Conservation (phyloP, 495 filamentous ascomycete genomes). For the Neurospora sp. region DNA sequence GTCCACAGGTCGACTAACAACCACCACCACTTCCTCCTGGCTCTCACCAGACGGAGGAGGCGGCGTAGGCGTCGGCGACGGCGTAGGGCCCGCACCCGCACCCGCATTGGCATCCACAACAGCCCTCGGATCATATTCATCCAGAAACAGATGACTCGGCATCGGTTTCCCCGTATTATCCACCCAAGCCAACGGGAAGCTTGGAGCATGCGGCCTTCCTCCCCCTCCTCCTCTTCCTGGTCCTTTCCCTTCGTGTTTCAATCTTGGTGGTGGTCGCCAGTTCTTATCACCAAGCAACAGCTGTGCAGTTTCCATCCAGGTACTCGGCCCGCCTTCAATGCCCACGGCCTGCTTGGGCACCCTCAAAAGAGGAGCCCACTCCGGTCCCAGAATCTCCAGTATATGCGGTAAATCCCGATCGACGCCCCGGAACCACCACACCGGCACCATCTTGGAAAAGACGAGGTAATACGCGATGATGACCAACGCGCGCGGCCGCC, state of each 20-base stretch:
- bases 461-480: conserved; percentile 38
- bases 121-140: neutral
- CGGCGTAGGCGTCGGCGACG: neutral
- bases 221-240: neutral
- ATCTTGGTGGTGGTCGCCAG: conserved; percentile 19
- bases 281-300: conserved; percentile 27
- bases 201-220: no score
- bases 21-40: neutral
- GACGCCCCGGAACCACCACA: conserved; percentile 40
- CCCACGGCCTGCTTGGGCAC: conserved; percentile 24
- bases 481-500: conserved; percentile 44
- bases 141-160: neutral
- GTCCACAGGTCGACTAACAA: neutral
- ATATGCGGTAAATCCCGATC: conserved; percentile 32
- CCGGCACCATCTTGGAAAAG: conserved; percentile 23
- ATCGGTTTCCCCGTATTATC: neutral
- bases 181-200: neutral
- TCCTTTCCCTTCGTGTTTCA: conserved; percentile 1
- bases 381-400: conserved; percentile 19
- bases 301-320: conserved; percentile 16
- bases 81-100: neutral
- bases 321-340: conserved; percentile 1
- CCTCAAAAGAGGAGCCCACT: conserved; percentile 25
- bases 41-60: neutral
- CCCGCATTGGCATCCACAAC: neutral